Base-by-base conservation (phyloP, 2,329 filamentous ascomycete species). In the Didymella pinodella region DNA sequence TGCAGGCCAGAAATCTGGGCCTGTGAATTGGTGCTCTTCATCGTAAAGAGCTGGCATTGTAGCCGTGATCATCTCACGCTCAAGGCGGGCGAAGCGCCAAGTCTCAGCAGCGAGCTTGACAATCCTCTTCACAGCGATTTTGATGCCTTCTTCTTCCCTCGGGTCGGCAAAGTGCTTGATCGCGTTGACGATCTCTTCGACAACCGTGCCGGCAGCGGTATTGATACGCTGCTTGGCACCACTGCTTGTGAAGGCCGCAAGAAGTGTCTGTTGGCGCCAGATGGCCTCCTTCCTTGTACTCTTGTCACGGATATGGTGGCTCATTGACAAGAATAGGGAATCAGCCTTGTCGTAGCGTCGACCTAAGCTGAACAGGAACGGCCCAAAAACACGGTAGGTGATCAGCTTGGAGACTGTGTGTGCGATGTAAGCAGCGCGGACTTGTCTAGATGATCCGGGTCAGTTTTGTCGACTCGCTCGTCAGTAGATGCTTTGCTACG, bases 71-170 rank as follows among this genome's bases (percentile, higher is more conserved):
- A 84, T 79, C 65, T 85, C 83, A 18, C 83, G 79, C 68, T 86
- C 84, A 31, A 86, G 80, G 10, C 84, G 80, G 5, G 84, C 84
- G 66, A 84, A 83, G 20, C 84, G 77, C 84, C 84, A 86, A 7
- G 84, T 85, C 69, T 86, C 83, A 1, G 84, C 83, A 2, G 84
- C 84, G 20, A 84, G 77, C 66, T 86, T 86, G 48, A 86, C 84
- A 44, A 86, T 84, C 56, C 81, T 79, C 38, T 83, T 80, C 6
- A 86, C 81, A 3, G 80, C 80, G 14, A 78, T 78, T 45, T 81
- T 76, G 46, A 86, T 78, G n/a, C 77, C 73, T 59, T 85, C 83
- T 50, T 84, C 78, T 51, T 82, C 79, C 45, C 77, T 79, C 3
- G 81, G 79, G 52, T 84, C 82, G 2, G 83, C 80, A 52, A 85